A percentile compares a stretch with the other conserved stretches of the same genome.
These are phyloP conservation scores for Mycena pura DNA, from an alignment of 768 basidiomycete species.

Conservation along the genomic window DNA sequence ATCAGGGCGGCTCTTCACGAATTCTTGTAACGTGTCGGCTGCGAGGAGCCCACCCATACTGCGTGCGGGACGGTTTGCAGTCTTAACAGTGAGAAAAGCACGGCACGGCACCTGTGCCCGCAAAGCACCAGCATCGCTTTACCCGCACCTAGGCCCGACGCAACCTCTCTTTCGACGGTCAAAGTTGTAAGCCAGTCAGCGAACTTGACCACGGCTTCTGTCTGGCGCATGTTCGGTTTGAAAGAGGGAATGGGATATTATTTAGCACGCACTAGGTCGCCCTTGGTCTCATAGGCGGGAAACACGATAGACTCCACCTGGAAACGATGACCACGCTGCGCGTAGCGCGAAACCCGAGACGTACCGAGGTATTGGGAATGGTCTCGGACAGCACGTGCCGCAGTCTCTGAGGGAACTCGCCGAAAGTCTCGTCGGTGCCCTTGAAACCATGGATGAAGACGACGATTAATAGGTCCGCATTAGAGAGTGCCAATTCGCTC, in stretches of 20 bases:
- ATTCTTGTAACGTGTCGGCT: slow-evolving; percentile 82
- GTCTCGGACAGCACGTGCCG: slow-evolving; percentile 78
- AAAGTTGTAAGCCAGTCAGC: slow-evolving; percentile 93
- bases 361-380: slow-evolving; percentile 43
- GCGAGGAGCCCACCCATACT: slow-evolving; percentile 95
- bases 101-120: slow-evolving; percentile 74
- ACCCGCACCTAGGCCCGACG: slow-evolving; percentile 76
- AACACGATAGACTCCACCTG: slow-evolving; percentile 81
- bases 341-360: not conserved
- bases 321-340: slow-evolving; percentile 24
- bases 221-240: slow-evolving; percentile 46
- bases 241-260: not conserved
- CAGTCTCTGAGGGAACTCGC: slow-evolving; percentile 78
- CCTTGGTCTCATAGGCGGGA: slow-evolving; percentile 94
- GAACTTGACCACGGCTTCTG: slow-evolving; percentile 82
- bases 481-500: not conserved
- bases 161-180: slow-evolving; percentile 85
- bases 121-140: slow-evolving; percentile 85
- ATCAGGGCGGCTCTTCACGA: slow-evolving; percentile 72
- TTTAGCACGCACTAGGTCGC: slow-evolving; percentile 71
- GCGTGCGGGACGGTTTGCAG: not conserved
- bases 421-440: slow-evolving; percentile 68
- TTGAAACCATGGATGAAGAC: slow-evolving; percentile 81
- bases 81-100: not conserved
- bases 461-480: slow-evolving; percentile 54